Evolutionary conservation across 169 alveolate genomes (phyloP).

Genomic region (Cryptosporidium ubiquitum): DNA sequence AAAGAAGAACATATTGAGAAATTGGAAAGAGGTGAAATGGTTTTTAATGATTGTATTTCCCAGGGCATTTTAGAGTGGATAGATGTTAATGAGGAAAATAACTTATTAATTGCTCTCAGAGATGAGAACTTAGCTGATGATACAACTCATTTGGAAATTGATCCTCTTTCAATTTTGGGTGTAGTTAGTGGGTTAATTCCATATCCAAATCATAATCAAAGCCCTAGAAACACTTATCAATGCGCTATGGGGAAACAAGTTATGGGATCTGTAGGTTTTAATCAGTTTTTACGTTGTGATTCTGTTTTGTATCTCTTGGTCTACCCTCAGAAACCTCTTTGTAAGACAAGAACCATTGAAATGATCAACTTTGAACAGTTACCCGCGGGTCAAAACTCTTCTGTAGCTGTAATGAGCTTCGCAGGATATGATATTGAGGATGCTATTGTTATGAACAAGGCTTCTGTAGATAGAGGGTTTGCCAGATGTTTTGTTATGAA

Average conservation of each 20-base stretch:
- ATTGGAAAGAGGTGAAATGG: constrained; percentile 85
- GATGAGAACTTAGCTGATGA: constrained; percentile 88
- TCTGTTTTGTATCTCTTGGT: constrained; percentile 92
- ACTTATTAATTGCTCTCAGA: constrained; percentile 93
- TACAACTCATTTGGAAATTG: constrained; percentile 99
- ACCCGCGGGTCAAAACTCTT: constrained; percentile 99
- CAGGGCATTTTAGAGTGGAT: constrained; percentile 97
- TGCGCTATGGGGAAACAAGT: constrained; percentile 99
- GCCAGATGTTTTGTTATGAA: constrained; percentile 90
- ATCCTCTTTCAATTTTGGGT: constrained; percentile 97
- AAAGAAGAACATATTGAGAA: constrained; percentile 79
- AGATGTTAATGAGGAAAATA: constrained; percentile 99
- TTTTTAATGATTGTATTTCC: constrained; percentile 87
- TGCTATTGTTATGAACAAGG: constrained; percentile 96
- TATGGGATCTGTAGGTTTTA: constrained; percentile 98
- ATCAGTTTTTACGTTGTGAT: constrained; percentile 87
- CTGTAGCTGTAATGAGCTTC: constrained; percentile 99
- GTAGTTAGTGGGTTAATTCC: constrained; percentile 99
- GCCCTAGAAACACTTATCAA: constrained; percentile 99
- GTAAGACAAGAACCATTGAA: constrained; percentile 97
- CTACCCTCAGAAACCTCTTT: constrained; percentile 98
- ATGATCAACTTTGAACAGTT: constrained; percentile 94
- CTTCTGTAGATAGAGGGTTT: constrained; percentile 99
- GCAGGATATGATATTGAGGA: constrained; percentile 99
- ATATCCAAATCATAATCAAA: constrained; percentile 99